phyloP scores from a whole-genome alignment of 352 stramenopile genomes.

The Halophytophthora batemanensis region DNA sequence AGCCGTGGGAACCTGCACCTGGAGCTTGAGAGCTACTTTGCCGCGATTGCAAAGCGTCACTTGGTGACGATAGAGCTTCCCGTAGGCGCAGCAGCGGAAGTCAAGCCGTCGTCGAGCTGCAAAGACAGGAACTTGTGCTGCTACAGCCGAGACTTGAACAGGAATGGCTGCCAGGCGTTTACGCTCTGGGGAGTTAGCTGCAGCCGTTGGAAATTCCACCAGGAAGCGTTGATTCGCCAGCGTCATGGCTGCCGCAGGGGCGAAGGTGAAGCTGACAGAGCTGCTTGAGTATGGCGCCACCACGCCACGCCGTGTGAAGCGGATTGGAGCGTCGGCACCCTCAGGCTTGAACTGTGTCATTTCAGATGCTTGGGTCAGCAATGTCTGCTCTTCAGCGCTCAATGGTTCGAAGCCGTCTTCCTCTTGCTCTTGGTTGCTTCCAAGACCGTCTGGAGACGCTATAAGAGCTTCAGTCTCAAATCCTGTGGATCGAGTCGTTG shows the following conservation, averaged over 20 bases:
- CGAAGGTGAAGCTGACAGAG: conserved; percentile 56
- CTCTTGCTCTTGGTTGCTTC: neutral
- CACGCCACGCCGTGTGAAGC: conserved; percentile 32
- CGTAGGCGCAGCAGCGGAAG: conserved; percentile 82
- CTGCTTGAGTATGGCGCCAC: conserved; percentile 51
- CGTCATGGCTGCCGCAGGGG: conserved; percentile 35
- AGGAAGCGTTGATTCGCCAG: conserved; percentile 31
- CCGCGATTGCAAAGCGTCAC: conserved; percentile 83
- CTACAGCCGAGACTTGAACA: conserved; percentile 16
- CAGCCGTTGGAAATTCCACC: conserved; percentile 31
- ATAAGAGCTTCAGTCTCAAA: neutral
- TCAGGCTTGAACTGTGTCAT: conserved; percentile 38
- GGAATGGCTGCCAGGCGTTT: conserved; percentile 11
- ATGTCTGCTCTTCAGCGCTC: conserved; percentile 27
- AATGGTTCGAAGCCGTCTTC: conserved; percentile 9
- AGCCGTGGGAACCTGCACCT: conserved; percentile 63
- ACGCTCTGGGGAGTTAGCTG: conserved; percentile 10
- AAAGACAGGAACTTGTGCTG: conserved; percentile 47
- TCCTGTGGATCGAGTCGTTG: too few relatives aligned
- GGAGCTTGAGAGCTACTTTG: conserved; percentile 83
- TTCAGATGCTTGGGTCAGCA: conserved; percentile 28
- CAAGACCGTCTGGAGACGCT: neutral
- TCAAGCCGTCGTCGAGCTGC: conserved; percentile 41
- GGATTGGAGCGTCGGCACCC: conserved; percentile 36
- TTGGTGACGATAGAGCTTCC: conserved; percentile 85